A percentile compares a stretch with the other conserved stretches of the same genome.
These are phyloP conservation scores for Ganoderma lingzhi DNA, from an alignment of 1,284 basidiomycete species.

Conservation along the genomic window DNA sequence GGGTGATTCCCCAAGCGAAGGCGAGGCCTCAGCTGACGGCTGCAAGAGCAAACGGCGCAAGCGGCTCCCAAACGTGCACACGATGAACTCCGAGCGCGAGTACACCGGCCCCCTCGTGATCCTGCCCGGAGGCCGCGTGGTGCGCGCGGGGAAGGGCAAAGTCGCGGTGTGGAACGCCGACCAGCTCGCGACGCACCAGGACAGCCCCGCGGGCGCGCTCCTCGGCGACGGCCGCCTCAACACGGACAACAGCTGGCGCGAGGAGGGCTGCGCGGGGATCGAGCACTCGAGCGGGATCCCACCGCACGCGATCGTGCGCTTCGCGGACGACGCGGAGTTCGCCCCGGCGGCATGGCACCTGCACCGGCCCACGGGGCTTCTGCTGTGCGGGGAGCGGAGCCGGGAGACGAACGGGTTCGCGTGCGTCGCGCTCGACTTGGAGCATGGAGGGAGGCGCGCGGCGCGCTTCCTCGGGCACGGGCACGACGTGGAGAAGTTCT, in stretches of 20 bases:
- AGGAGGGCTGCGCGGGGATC: constrained; percentile 36
- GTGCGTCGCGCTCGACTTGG: neutral
- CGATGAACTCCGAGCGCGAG: constrained; percentile 37
- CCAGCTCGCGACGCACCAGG: neutral
- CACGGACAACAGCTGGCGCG: constrained; percentile 38
- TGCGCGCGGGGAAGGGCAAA: constrained; percentile 43
- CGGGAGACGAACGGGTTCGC: neutral
- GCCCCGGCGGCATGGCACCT: neutral
- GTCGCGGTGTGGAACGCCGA: constrained; percentile 24
- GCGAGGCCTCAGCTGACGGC: neutral
- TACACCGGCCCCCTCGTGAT: constrained; percentile 42
- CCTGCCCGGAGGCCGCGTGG: constrained; percentile 38
- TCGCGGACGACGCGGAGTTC: neutral
- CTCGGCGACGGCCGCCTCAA: constrained; percentile 39
- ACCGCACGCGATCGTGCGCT: neutral
- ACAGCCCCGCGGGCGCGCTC: neutral
- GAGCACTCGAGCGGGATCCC: constrained; percentile 37
- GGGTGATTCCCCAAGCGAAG: neutral
- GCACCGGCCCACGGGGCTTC: neutral
- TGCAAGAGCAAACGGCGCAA: neutral
- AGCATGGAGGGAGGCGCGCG: constrained; percentile 36
- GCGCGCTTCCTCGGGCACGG: constrained; percentile 49
- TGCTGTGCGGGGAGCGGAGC: neutral
- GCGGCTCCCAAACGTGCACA: constrained; percentile 35
- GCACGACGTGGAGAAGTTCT: constrained; percentile 40